Evolutionary conservation across 345 rosid genomes (phyloP), one percentile per base, ranked within the genome.

Genomic region (Populus tremula): DNA sequence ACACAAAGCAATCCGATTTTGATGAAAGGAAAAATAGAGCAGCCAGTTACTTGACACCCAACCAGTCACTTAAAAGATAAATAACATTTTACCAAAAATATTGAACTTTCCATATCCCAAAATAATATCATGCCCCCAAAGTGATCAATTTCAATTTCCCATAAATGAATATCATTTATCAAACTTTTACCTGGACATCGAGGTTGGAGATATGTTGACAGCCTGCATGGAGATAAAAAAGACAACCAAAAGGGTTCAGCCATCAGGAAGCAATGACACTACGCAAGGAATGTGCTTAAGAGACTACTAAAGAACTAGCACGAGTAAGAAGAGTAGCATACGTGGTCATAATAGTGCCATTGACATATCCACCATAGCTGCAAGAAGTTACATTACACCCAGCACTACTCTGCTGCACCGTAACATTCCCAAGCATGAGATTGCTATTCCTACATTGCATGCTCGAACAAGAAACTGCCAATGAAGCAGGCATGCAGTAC

Each of bases 311-410:
- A 29, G 41, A 41, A 62, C 64, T 5, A 71, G 59, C 31, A 33
- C 43, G 61, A 53, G n/a, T 14, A 72, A 63, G 50, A 78, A 68
- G 68, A 69, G 62, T n/a, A 69, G 71, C 88, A 29, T 85, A 96
- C 99, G 74, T 77, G 43, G 99, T 89, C 79, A 84, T 50, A 75
- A 95, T 95, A 76, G 91, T 85, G 87, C 96, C 94, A 56, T 92
- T 90, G 38, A 86, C 89, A 74, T 85, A 91, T 84, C 99, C 99
- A 41, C 82, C 88, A 80, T 95, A 95, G 72, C 81, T 73, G 73
- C 99, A 95, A 18, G 97, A 83, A 71, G 93, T 90, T 59, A 95
- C 92, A 75, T 89, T 95, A 84, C 99, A 95, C n/a, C 98, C 99
- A 13, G 89, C 97, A 80, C 91, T 87, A 76, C 87, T 93, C 85